These are phyloP conservation scores for Lolium perenne DNA, from an alignment of 176 grass and related monocot species.

Conservation along the genomic window DNA sequence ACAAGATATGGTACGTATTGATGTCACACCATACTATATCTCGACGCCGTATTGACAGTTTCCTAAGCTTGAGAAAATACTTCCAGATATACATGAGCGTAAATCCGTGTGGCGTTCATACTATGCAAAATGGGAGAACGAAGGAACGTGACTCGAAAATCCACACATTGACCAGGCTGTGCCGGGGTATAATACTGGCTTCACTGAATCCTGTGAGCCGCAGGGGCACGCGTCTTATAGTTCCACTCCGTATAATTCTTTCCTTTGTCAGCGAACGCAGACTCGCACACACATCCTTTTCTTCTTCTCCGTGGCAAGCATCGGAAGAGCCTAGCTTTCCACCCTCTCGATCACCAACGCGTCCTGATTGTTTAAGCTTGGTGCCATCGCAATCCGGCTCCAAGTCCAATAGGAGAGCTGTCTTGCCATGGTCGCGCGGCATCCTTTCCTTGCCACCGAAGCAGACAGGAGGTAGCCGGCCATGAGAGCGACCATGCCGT, in stretches of 20 bases:
- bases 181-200: neutral
- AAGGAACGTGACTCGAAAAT: neutral
- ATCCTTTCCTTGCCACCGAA: constrained; percentile 27
- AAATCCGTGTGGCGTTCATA: neutral
- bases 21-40: neutral
- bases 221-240: constrained; percentile 2
- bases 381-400: neutral
- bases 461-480: neutral
- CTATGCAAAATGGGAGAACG: neutral
- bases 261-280: constrained; percentile 11
- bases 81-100: neutral
- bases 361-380: constrained; percentile 22
- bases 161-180: neutral
- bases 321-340: neutral
- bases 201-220: neutral
- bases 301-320: constrained; percentile 50
- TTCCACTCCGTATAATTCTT: neutral
- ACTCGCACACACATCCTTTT: constrained; percentile 44
- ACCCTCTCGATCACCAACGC: neutral
- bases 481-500: constrained; percentile 52
- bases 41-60: too few relatives aligned
- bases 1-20: neutral
- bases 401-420: neutral
- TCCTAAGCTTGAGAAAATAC: neutral
- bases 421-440: constrained; percentile 25